Evolutionary conservation across 176 grass and related monocot genomes (phyloP).

Genomic region (Paspalum vaginatum): DNA sequence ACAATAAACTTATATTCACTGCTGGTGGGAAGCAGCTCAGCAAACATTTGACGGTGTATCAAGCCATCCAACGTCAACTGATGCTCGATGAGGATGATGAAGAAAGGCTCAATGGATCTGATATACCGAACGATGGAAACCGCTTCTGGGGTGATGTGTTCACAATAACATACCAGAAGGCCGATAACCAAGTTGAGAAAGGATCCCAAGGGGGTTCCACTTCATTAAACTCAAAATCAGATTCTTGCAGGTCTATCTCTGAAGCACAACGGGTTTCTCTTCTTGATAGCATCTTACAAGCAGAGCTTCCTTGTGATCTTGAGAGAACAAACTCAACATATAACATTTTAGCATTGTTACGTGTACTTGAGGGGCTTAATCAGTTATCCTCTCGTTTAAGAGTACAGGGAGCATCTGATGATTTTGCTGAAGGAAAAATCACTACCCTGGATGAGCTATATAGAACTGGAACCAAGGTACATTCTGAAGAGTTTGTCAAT

Average conservation of each 20-base stretch:
- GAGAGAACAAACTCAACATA: slow-evolving; percentile 88
- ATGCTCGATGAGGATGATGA: slow-evolving; percentile 87
- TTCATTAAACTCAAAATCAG: slow-evolving; percentile 59
- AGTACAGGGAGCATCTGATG: slow-evolving; percentile 55
- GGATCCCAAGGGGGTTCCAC: slow-evolving; percentile 57
- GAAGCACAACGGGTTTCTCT: slow-evolving; percentile 54
- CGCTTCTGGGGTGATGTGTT: slow-evolving; percentile 90
- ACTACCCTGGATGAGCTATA: slow-evolving; percentile 56
- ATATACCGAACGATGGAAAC: slow-evolving; percentile 69
- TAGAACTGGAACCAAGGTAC: slow-evolving; percentile 55
- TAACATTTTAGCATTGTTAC: slow-evolving; percentile 77
- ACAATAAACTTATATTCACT: slow-evolving; percentile 73
- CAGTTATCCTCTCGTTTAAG: slow-evolving; percentile 73
- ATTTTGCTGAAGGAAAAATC: slow-evolving; percentile 74
- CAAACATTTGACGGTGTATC: slow-evolving; percentile 89
- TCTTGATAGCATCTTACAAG: slow-evolving; percentile 90
- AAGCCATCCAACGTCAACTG: slow-evolving; percentile 85
- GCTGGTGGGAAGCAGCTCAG: slow-evolving; percentile 84
- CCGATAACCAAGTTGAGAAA: slow-evolving; percentile 67
- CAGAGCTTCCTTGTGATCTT: slow-evolving; percentile 83
- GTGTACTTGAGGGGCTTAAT: slow-evolving; percentile 72
- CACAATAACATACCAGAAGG: slow-evolving; percentile 91
- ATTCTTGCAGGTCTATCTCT: slow-evolving; percentile 54
- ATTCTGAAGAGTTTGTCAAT: slow-evolving; percentile 79
- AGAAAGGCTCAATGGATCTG: slow-evolving; percentile 81